Percentiles rank a stretch among this genome's conserved stretches.
phyloP scores from a whole-genome alignment of 2,329 filamentous ascomycete genomes.

The Colletotrichum sp. region DNA sequence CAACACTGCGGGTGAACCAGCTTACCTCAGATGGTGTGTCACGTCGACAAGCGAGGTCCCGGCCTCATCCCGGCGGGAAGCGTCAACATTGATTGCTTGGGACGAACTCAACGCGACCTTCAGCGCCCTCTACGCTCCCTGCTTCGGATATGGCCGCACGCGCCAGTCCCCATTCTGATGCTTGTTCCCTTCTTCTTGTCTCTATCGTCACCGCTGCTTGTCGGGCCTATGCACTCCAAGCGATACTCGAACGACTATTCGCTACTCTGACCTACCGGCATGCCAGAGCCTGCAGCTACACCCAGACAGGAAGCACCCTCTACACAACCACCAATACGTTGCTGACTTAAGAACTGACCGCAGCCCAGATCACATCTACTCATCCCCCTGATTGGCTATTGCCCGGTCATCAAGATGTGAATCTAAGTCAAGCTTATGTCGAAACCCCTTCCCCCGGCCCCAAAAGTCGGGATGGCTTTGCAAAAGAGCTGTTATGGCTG shows the following conservation, averaged over 20 bases:
- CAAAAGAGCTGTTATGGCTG: neutral
- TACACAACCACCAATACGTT: neutral
- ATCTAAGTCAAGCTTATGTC: constrained; percentile 7
- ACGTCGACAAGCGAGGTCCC: neutral
- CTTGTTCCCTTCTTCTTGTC: neutral
- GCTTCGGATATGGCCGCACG: neutral
- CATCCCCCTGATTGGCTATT: neutral
- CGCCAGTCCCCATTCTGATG: neutral
- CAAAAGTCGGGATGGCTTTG: neutral
- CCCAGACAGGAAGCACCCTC: neutral
- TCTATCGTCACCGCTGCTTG: neutral
- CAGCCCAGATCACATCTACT: neutral
- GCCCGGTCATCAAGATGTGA: neutral
- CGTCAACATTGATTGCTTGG: neutral
- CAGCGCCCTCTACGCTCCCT: neutral
- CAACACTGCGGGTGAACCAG: neutral
- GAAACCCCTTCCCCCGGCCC: neutral
- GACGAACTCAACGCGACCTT: neutral
- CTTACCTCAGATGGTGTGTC: constrained; percentile 15
- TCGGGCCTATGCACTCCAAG: neutral
- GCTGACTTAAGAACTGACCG: neutral
- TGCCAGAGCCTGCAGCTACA: neutral
- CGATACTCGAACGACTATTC: neutral
- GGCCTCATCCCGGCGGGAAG: neutral
- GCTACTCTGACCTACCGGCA: neutral